Conservation (phyloP, 2,329 filamentous ascomycete genomes). For the Cryphonectria carpinicola region DNA sequence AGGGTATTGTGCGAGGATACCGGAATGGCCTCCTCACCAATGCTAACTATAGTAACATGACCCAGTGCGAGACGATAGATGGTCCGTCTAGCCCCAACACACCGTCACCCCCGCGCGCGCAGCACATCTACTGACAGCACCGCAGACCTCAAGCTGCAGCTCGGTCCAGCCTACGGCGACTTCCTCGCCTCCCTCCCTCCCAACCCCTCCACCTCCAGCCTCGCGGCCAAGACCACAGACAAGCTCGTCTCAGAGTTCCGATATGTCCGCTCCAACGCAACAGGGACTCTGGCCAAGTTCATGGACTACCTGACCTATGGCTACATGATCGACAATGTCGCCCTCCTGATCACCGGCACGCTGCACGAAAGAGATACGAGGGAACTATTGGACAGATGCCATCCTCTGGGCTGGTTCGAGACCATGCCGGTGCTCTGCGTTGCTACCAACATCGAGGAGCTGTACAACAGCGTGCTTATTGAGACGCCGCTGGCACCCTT, state of each 20-base stretch:
- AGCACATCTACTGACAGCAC: conserved; percentile 25
- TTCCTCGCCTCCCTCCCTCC: conserved; percentile 92
- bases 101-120: background rate
- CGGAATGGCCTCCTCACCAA: conserved; percentile 89
- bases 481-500: conserved; percentile 95
- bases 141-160: conserved; percentile 89
- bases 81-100: conserved; percentile 56
- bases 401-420: conserved; percentile 98
- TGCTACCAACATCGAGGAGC: conserved; percentile 96
- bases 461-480: conserved; percentile 97
- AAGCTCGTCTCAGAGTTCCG: conserved; percentile 98
- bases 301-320: conserved; percentile 98
- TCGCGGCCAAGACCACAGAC: conserved; percentile 94
- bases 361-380: conserved; percentile 96
- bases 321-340: conserved; percentile 99
- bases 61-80: conserved; percentile 96
- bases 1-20: conserved; percentile 96
- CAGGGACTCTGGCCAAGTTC: conserved; percentile 88
- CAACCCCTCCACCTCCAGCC: conserved; percentile 93
- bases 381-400: conserved; percentile 92
- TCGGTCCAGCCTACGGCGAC: conserved; percentile 95
- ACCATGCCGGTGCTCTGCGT: conserved; percentile 98
- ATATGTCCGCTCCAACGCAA: conserved; percentile 92
- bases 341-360: conserved; percentile 95
- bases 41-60: conserved; percentile 92